These are phyloP conservation scores for Vigna angularis DNA, from an alignment of 306 rosid genomes.

Conservation along the genomic window DNA sequence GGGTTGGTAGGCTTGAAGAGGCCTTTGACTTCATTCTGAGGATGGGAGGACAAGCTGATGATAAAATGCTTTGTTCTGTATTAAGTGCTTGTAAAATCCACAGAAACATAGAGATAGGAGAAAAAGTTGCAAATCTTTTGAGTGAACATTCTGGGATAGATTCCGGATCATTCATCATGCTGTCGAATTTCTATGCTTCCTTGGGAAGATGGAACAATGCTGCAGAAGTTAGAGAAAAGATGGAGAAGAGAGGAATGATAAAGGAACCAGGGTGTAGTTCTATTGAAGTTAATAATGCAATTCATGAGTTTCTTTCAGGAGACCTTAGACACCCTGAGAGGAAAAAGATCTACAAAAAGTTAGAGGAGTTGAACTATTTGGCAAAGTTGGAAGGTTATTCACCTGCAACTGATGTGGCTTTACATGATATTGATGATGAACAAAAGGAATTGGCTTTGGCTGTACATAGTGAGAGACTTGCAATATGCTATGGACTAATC, in stretches of 20 bases:
- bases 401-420: slow-evolving; percentile 47
- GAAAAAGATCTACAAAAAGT: slow-evolving; percentile 50
- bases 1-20: slow-evolving; percentile 56
- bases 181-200: slow-evolving; percentile 57
- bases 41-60: slow-evolving; percentile 47
- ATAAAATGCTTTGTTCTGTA: slow-evolving; percentile 56
- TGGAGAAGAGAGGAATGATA: slow-evolving; percentile 50
- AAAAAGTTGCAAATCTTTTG: slow-evolving; percentile 50
- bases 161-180: slow-evolving; percentile 54
- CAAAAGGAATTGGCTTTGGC: slow-evolving; percentile 55
- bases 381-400: slow-evolving; percentile 52
- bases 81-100: slow-evolving; percentile 61
- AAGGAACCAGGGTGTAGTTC: slow-evolving; percentile 65
- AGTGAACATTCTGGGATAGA: slow-evolving; percentile 43
- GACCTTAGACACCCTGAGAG: slow-evolving; percentile 55
- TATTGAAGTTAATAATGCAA: slow-evolving; percentile 57
- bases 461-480: slow-evolving; percentile 64
- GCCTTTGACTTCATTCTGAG: slow-evolving; percentile 45
- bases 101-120: slow-evolving; percentile 50
- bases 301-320: slow-evolving; percentile 61
- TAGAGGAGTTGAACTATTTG: slow-evolving; percentile 46
- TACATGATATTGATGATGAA: slow-evolving; percentile 53
- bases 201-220: slow-evolving; percentile 51
- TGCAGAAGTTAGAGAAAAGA: slow-evolving; percentile 49
- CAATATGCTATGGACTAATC: slow-evolving; percentile 56